phyloP scores from a whole-genome alignment of 805 yeast genomes.

The Ogataea sp. region DNA sequence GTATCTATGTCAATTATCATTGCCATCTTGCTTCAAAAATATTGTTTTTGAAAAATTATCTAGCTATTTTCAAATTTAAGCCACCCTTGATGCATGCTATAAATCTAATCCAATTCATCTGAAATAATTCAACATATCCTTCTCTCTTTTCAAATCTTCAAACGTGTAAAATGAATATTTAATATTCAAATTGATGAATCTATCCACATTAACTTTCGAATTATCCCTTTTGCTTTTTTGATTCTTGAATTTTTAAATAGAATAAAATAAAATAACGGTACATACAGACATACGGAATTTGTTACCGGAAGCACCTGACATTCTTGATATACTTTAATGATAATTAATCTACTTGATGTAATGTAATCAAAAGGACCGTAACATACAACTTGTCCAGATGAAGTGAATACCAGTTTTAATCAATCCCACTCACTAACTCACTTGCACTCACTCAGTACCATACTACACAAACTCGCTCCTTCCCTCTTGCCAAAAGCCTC shows the following conservation, averaged over 20 bases:
- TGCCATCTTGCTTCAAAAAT: too few relatives aligned
- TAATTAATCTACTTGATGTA: neutral
- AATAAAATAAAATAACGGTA: conserved; percentile 15
- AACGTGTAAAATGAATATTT: too few relatives aligned
- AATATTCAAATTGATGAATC: neutral
- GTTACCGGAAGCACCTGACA: conserved; percentile 99
- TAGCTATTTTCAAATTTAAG: too few relatives aligned
- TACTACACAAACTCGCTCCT: neutral
- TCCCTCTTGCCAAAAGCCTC: neutral
- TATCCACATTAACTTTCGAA: too few relatives aligned
- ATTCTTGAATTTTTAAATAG: neutral
- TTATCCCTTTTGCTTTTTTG: neutral
- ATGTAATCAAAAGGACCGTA: neutral
- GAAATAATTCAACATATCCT: too few relatives aligned
- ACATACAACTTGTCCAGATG: neutral
- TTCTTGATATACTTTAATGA: conserved; percentile 26
- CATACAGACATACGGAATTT: conserved; percentile 99
- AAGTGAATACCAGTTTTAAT: neutral
- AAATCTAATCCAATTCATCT: too few relatives aligned
- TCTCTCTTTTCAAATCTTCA: too few relatives aligned
- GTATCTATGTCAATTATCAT: too few relatives aligned
- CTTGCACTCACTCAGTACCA: too few relatives aligned
- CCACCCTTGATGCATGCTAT: too few relatives aligned
- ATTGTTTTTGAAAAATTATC: too few relatives aligned
- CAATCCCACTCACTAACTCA: neutral